These are phyloP conservation scores for Beta corolliflora DNA, from an alignment of 179 eudicot species.

Conservation along the genomic window DNA sequence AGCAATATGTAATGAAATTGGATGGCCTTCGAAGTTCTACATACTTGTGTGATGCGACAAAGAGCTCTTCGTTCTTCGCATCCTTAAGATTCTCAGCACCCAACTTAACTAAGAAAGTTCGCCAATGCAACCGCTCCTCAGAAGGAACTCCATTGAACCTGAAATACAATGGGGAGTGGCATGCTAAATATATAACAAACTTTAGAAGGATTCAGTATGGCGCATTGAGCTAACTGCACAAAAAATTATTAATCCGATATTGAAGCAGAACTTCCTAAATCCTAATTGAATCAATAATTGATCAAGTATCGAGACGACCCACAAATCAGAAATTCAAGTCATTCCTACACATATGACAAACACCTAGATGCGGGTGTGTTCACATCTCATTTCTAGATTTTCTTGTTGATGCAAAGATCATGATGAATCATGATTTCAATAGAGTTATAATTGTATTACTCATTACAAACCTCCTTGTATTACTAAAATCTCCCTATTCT, in stretches of 20 bases:
- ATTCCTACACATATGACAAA: slow-evolving; percentile 1
- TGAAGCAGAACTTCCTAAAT: not conserved
- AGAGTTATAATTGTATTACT: too few relatives aligned
- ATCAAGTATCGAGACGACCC: not conserved
- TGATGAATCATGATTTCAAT: too few relatives aligned
- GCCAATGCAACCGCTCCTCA: slow-evolving; percentile 98
- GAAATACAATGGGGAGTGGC: slow-evolving; percentile 21
- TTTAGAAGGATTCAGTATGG: too few relatives aligned
- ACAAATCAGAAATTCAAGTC: not conserved
- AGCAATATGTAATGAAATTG: not conserved
- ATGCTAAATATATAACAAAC: not conserved
- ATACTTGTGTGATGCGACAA: slow-evolving; percentile 98
- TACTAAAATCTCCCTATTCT: too few relatives aligned
- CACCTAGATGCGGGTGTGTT: not conserved
- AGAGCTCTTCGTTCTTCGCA: slow-evolving; percentile 91
- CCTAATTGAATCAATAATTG: too few relatives aligned
- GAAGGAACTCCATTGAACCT: slow-evolving; percentile 98
- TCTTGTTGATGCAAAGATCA: too few relatives aligned
- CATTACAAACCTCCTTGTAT: too few relatives aligned
- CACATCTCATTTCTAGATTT: too few relatives aligned
- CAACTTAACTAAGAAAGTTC: slow-evolving; percentile 88
- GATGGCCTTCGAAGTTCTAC: slow-evolving; percentile 17
- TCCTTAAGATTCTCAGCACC: slow-evolving; percentile 96
- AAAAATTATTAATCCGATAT: not conserved
- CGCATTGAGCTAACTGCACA: too few relatives aligned